Base-by-base conservation (phyloP, 1,284 basidiomycete species). In the Cryptococcus deneoformans region DNA sequence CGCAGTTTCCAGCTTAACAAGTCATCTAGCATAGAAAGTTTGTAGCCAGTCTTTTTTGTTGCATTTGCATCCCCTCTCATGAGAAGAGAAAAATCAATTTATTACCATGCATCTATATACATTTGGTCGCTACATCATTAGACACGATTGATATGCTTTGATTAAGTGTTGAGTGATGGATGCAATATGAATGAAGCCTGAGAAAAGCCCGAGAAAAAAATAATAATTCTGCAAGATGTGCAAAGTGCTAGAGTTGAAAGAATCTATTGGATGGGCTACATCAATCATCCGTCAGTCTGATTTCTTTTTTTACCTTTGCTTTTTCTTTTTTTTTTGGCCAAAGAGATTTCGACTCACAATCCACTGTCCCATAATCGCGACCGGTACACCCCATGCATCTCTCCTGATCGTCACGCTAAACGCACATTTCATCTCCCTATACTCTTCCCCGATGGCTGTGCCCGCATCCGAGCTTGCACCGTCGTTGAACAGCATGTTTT, bases 321-420 rank as follows among this genome's bases (percentile, higher is more conserved):
- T n/a, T 16, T n/a, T 14, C 12, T 29, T 29, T 29, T 29, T 29
- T 29, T 29, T 29, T 12, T 42, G 44, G 54, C 20, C 20, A 47
- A 14, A 47, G 10, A 29, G 34, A 47, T n/a, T 16, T 24, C 42
- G 16, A 63, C 72, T 69, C 50, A 75, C 71, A 49, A 78, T 78
- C 72, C 74, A 78, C 59, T 75, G 72, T 48, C 78, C 90, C 53
- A 92, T 89, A 68, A 94, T 91, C 81, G 92, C 89, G 49, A 87
- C 92, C n/a, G 91, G 90, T 60, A 93, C 92, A 1, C 90, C 90
- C 84, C 74, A 90, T 68, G 87, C 88, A 71, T 97, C 93, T 59
- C 93, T 79, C 53, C 93, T 80, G 53, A 98, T 96, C 6, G 93
- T 97, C 72, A 97, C 96, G 52, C 88, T 92, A 75, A 97, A 97